Conservation (phyloP, 2,329 filamentous ascomycete species). For the Calonectria naviculata region DNA sequence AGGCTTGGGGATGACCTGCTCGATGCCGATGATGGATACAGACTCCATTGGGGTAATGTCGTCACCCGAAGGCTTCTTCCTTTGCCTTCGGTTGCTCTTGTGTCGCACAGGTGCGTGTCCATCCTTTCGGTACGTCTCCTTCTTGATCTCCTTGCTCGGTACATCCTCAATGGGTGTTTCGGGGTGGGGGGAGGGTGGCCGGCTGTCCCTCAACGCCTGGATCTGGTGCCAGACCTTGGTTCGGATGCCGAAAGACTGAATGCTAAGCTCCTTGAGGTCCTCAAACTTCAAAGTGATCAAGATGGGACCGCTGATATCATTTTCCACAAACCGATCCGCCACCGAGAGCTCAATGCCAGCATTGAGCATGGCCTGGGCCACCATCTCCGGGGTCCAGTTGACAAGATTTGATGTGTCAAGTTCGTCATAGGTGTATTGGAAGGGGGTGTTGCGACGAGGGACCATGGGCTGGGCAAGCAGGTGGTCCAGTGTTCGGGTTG, state of each 20-base stretch:
- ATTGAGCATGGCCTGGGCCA: constrained; percentile 88
- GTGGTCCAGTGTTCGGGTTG: constrained; percentile 51
- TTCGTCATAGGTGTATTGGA: constrained; percentile 66
- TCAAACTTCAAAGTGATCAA: constrained; percentile 93
- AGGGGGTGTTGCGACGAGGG: constrained; percentile 59
- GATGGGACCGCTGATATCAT: constrained; percentile 92
- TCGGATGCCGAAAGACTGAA: constrained; percentile 83
- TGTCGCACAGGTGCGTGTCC: constrained; percentile 47
- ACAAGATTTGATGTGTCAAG: constrained; percentile 70
- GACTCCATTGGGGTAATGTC: constrained; percentile 86
- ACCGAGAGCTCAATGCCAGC: constrained; percentile 81
- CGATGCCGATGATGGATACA: constrained; percentile 91
- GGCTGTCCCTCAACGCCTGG: constrained; percentile 71
- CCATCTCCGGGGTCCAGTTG: constrained; percentile 79
- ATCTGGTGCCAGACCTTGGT: constrained; percentile 86
- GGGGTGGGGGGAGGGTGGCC: constrained; percentile 61
- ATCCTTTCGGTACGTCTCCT: constrained; percentile 56
- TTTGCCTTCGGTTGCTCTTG: constrained; percentile 53
- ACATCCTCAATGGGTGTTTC: constrained; percentile 72
- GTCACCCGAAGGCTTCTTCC: constrained; percentile 57
- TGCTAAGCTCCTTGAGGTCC: constrained; percentile 84
- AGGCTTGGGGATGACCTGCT: constrained; percentile 86
- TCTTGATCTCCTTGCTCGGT: constrained; percentile 61
- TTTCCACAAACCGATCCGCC: constrained; percentile 86
- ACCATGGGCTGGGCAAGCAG: constrained; percentile 36